Conservation (phyloP, 257 asterid genomes). For the Schizonepeta tenuifolia region DNA sequence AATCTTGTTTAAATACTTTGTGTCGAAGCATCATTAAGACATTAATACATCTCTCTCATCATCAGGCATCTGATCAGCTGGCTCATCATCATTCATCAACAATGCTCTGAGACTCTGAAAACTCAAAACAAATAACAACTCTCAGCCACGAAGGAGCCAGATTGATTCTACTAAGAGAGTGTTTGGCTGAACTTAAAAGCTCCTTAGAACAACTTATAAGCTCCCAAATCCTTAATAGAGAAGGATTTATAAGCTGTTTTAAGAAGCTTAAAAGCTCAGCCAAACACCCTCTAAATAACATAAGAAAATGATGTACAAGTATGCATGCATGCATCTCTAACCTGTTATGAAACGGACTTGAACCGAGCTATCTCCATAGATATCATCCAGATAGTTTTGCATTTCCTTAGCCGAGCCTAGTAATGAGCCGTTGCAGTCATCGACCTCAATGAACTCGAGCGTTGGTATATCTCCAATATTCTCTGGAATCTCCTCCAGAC, state of each 20-base stretch:
- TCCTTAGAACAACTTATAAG: no score
- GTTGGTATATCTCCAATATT: background rate
- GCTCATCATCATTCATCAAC: background rate
- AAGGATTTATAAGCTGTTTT: no score
- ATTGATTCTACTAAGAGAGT: background rate
- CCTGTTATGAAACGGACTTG: background rate
- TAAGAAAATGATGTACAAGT: background rate
- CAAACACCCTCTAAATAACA: no score
- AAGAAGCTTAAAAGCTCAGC: no score
- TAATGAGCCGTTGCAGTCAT: background rate
- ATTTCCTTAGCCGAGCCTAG: background rate
- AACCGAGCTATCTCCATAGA: no score
- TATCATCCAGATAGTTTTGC: background rate
- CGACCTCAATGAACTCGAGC: conserved; percentile 8
- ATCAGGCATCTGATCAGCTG: background rate
- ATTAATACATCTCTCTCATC: background rate
- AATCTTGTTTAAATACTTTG: no score
- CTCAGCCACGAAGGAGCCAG: background rate
- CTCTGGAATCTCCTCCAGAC: background rate
- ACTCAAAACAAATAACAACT: background rate
- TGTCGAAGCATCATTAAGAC: no score
- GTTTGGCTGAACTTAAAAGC: no score
- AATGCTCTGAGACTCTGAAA: background rate
- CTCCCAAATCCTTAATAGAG: no score
- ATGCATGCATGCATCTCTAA: background rate